Percentiles rank a stretch among this genome's conserved stretches.
These are phyloP conservation scores for Apiotrichum akiyoshidainum DNA, from an alignment of 1,284 basidiomycete species.

Conservation along the genomic window DNA sequence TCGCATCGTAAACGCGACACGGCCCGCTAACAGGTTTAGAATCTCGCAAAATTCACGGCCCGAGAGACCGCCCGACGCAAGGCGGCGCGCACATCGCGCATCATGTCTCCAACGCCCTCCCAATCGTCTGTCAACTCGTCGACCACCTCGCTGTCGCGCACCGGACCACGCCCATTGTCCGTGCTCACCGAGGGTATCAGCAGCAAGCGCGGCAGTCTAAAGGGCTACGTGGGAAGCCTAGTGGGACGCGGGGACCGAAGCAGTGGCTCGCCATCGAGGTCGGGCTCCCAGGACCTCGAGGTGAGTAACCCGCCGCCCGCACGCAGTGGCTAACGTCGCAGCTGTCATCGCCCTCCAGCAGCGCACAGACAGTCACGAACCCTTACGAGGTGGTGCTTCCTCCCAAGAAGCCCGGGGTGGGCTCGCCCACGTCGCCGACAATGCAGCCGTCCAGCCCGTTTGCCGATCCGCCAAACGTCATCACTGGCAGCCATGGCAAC, in stretches of 20 bases:
- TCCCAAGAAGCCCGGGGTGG: neutral
- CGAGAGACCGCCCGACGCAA: constrained; percentile 43
- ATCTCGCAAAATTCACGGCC: constrained; percentile 46
- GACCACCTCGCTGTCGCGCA: constrained; percentile 15
- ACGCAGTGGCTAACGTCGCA: neutral
- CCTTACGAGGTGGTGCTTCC: constrained; percentile 24
- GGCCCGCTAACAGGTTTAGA: constrained; percentile 27
- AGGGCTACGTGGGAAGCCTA: constrained; percentile 28
- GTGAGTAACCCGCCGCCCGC: constrained; percentile 19
- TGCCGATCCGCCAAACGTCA: constrained; percentile 19
- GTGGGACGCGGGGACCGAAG: constrained; percentile 17
- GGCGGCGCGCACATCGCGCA: constrained; percentile 38
- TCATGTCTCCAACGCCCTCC: constrained; percentile 22
- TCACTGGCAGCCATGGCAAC: no score
- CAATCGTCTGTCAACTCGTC: constrained; percentile 21
- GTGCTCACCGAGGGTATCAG: constrained; percentile 16
- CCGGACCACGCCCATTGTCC: constrained; percentile 1
- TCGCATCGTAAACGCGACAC: neutral
- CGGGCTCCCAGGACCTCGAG: constrained; percentile 18
- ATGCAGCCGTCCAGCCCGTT: constrained; percentile 28
- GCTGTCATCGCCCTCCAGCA: constrained; percentile 3
- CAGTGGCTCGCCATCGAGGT: neutral
- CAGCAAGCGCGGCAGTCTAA: constrained; percentile 27
- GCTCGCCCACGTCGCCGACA: constrained; percentile 7
- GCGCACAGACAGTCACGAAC: constrained; percentile 16